A percentile compares a stretch with the other conserved stretches of the same genome.
Evolutionary conservation across 2,329 filamentous ascomycete genomes (phyloP).

Genomic region (Diplodia scrobiculata): DNA sequence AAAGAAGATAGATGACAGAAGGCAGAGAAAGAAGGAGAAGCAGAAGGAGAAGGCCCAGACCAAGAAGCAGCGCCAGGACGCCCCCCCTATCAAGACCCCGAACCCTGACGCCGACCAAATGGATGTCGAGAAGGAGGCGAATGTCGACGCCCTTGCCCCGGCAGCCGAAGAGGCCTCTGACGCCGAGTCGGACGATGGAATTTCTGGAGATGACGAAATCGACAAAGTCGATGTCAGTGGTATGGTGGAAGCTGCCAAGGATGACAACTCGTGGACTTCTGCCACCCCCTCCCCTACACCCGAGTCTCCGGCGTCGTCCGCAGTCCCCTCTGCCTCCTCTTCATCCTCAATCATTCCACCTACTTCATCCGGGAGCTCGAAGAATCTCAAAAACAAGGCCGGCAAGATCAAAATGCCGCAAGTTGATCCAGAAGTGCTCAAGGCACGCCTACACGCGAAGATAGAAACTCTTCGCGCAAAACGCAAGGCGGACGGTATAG

Average conservation of each 20-base stretch:
- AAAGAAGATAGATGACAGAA: conserved; percentile 50
- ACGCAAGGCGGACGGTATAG: conserved; percentile 81
- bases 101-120: conserved; percentile 35
- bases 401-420: conserved; percentile 51
- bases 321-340: conserved; percentile 50
- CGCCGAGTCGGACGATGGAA: conserved; percentile 33
- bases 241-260: conserved; percentile 37
- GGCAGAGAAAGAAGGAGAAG: conserved; percentile 46
- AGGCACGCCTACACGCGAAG: conserved; percentile 75
- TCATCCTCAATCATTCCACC: conserved; percentile 51
- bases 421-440: conserved; percentile 71
- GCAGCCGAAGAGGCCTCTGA: conserved; percentile 38
- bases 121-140: conserved; percentile 36
- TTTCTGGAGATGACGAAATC: conserved; percentile 39
- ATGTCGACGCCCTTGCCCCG: conserved; percentile 29
- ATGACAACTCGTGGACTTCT: conserved; percentile 38
- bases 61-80: conserved; percentile 41
- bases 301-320: conserved; percentile 47
- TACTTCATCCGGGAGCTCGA: conserved; percentile 31
- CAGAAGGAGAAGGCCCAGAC: conserved; percentile 30
- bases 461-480: conserved; percentile 83
- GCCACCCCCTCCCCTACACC: conserved; percentile 42
- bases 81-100: conserved; percentile 17
- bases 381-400: conserved; percentile 38
- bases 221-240: conserved; percentile 43